phyloP scores from a whole-genome alignment of 768 basidiomycete species.

The Tubosaeta brunneosetosa region DNA sequence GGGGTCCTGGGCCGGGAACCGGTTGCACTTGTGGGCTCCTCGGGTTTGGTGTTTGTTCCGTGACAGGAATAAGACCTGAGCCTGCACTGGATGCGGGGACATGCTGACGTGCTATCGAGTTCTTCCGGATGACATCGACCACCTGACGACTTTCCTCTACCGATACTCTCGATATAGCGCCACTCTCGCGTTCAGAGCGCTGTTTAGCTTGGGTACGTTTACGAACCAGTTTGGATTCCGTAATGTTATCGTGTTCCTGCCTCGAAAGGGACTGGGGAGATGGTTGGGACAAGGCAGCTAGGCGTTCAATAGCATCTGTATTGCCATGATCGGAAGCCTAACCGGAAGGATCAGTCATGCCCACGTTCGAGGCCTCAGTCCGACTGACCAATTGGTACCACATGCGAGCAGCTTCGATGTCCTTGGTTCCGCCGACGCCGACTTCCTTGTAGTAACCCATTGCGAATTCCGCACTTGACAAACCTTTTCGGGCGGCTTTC shows the following conservation, averaged over 20 bases:
- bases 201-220: constrained; percentile 73
- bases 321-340: constrained; percentile 79
- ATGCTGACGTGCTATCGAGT: constrained; percentile 33
- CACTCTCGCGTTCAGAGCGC: constrained; percentile 36
- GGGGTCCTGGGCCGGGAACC: not conserved
- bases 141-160: constrained; percentile 40
- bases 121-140: constrained; percentile 52
- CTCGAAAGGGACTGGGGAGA: constrained; percentile 65
- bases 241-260: constrained; percentile 73
- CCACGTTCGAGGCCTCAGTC: not conserved
- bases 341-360: not conserved
- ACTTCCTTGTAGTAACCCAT: constrained; percentile 96
- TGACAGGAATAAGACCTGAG: constrained; percentile 9
- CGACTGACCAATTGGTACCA: constrained; percentile 71
- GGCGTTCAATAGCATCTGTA: constrained; percentile 69
- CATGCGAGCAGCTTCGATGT: constrained; percentile 56
- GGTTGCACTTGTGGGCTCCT: constrained; percentile 5
- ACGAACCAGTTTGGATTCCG: constrained; percentile 76
- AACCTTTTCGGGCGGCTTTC: constrained; percentile 70
- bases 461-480: constrained; percentile 87
- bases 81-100: constrained; percentile 11
- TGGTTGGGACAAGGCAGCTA: constrained; percentile 61
- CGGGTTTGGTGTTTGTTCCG: constrained; percentile 10
- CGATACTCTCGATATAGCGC: constrained; percentile 9
- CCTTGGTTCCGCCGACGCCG: constrained; percentile 72